Evolutionary conservation across 257 asterid genomes (phyloP).

Genomic region (Solanum lycopersicoides): DNA sequence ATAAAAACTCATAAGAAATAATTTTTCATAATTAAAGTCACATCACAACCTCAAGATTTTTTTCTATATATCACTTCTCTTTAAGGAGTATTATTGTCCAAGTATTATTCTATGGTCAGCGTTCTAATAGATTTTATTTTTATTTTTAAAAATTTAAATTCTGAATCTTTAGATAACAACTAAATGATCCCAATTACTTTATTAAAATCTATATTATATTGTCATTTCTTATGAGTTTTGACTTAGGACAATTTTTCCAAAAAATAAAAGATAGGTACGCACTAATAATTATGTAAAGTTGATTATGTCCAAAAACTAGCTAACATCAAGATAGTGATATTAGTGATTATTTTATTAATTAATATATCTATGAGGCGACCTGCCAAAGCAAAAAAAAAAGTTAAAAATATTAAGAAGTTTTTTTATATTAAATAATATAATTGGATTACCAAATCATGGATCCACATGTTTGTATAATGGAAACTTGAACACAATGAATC

Average conservation of each 20-base stretch:
- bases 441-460: background rate
- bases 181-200: no score
- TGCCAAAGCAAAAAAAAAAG: slow-evolving; percentile 19
- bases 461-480: slow-evolving; percentile 6
- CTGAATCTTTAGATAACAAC: background rate
- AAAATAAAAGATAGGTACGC: no score
- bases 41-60: background rate
- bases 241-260: no score
- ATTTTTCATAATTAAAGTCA: background rate
- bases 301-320: background rate
- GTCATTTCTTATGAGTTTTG: no score
- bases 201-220: no score
- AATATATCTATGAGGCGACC: slow-evolving; percentile 26
- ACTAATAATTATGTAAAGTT: background rate
- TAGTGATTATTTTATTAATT: background rate
- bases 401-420: background rate
- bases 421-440: background rate
- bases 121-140: no score
- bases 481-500: slow-evolving; percentile 7
- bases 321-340: slow-evolving; percentile 8
- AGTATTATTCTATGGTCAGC: background rate
- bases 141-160: background rate
- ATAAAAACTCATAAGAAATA: background rate
- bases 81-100: no score
- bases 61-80: no score